Evolutionary conservation across 345 rosid genomes (phyloP).

Genomic region (Microthlaspi erraticum): DNA sequence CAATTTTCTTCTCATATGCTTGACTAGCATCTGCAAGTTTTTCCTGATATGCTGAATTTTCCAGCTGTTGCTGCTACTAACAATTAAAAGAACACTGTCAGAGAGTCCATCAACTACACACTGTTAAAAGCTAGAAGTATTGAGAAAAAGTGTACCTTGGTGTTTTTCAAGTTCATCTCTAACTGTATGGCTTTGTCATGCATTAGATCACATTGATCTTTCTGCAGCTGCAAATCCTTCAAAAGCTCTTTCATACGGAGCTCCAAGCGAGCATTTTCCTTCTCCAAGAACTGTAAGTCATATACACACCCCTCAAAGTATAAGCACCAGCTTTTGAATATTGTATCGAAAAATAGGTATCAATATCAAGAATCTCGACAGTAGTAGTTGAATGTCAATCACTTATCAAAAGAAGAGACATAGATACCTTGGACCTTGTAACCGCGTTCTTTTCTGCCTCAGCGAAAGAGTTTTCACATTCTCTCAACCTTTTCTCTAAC

Average conservation of each 20-base stretch:
- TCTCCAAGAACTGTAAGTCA: conserved; percentile 65
- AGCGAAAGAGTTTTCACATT: conserved; percentile 56
- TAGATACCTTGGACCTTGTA: conserved; percentile 85
- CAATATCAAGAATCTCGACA: conserved; percentile 24
- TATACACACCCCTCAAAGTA: conserved; percentile 21
- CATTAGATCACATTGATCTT: conserved; percentile 59
- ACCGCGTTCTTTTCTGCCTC: conserved; percentile 55
- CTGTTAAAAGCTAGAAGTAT: conserved; percentile 9
- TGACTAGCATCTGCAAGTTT: conserved; percentile 73
- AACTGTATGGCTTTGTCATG: conserved; percentile 55
- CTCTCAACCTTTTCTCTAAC: conserved; percentile 61
- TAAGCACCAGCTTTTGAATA: conserved; percentile 23
- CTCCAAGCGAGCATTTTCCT: conserved; percentile 66
- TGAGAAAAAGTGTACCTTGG: conserved; percentile 60
- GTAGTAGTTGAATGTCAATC: conserved; percentile 2
- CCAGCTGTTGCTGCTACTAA: conserved; percentile 70
- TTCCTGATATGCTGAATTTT: conserved; percentile 68
- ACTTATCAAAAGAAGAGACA: conserved; percentile 45
- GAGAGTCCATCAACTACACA: conserved; percentile 26
- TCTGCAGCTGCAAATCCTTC: conserved; percentile 60
- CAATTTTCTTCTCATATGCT: conserved; percentile 79
- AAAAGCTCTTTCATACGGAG: conserved; percentile 56
- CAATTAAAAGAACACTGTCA: conserved; percentile 49
- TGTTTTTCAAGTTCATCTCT: conserved; percentile 54
- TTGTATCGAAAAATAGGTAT: too few species aligned